Evolutionary conservation across 306 rosid species (phyloP).

Genomic region (Corylus heterophylla): DNA sequence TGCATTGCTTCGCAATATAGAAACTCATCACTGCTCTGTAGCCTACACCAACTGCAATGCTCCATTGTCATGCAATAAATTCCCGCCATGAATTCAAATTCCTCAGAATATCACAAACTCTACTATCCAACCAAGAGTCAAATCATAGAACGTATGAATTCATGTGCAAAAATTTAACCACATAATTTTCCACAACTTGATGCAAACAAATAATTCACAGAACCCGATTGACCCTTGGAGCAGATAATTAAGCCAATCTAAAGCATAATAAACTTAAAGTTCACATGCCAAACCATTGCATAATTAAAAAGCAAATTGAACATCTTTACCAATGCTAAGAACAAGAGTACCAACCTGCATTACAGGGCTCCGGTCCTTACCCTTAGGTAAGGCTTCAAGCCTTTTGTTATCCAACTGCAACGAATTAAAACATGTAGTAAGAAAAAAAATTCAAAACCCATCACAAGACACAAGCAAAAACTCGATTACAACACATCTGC

Average conservation of each 20-base stretch:
- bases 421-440: not conserved
- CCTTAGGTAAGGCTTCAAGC: constrained; percentile 70
- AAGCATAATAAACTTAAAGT: not conserved
- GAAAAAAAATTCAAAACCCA: constrained; percentile 5
- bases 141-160: not conserved
- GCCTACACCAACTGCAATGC: not conserved
- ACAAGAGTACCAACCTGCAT: constrained; percentile 61
- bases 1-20: not conserved
- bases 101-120: not conserved
- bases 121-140: not conserved
- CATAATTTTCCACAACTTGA: not conserved
- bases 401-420: constrained; percentile 83
- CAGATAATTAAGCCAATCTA: not conserved
- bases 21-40: not conserved
- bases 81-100: not conserved
- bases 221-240: not conserved
- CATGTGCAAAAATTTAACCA: not conserved
- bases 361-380: constrained; percentile 64
- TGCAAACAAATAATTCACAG: not conserved
- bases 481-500: not conserved
- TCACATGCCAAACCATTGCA: not conserved
- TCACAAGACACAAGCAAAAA: constrained; percentile 9
- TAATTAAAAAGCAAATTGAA: not conserved
- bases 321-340: constrained; percentile 10
- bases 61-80: not conserved